Evolutionary conservation across 2,329 filamentous ascomycete species (phyloP).

Genomic region (Colletotrichum liaoningense): DNA sequence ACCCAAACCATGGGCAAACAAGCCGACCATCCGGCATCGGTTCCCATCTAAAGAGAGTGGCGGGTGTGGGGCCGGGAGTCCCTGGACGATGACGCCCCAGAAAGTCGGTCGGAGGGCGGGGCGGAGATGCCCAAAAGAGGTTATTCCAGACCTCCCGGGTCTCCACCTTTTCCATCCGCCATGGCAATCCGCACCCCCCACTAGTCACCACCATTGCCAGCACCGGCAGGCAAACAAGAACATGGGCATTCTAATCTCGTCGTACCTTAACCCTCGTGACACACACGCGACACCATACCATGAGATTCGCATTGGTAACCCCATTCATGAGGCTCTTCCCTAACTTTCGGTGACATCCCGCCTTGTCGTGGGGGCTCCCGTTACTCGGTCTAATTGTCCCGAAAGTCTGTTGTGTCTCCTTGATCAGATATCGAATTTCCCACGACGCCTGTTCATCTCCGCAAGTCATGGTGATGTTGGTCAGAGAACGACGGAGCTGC

Average conservation of each 20-base stretch:
- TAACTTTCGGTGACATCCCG: background rate
- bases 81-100: background rate
- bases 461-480: background rate
- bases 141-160: background rate
- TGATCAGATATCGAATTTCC: background rate
- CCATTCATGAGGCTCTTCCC: background rate
- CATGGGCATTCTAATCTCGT: background rate
- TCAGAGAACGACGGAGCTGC: background rate
- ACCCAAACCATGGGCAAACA: background rate
- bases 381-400: background rate
- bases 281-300: background rate
- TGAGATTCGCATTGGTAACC: background rate
- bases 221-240: constrained; percentile 23
- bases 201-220: background rate
- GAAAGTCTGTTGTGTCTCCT: background rate
- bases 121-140: constrained; percentile 36
- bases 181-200: background rate
- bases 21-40: background rate
- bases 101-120: constrained; percentile 27
- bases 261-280: background rate
- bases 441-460: background rate
- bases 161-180: constrained; percentile 6
- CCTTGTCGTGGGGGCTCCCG: background rate
- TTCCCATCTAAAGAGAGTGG: background rate
- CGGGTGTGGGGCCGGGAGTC: background rate